phyloP scores from a whole-genome alignment of 108 stramenopile species.

The Nitzschia putrida region DNA sequence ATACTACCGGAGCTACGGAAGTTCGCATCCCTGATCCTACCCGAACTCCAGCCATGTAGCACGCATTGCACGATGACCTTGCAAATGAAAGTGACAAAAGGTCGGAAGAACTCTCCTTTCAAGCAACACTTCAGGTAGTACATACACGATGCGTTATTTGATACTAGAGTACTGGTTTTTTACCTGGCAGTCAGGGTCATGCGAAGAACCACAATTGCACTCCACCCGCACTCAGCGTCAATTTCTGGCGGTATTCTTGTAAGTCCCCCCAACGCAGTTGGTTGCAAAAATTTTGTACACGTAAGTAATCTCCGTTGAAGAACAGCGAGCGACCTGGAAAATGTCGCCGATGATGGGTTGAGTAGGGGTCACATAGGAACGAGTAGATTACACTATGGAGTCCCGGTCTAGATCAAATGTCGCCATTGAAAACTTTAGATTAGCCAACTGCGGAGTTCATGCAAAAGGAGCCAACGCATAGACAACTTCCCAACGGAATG shows the following conservation, averaged over 20 bases:
- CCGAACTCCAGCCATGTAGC: too few species aligned
- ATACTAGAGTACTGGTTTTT: too few species aligned
- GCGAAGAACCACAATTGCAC: too few species aligned
- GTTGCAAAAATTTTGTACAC: slow-evolving; percentile 1
- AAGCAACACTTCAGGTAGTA: too few species aligned
- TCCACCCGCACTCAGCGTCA: too few species aligned
- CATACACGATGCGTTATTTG: too few species aligned
- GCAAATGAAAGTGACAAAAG: too few species aligned
- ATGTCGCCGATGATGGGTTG: not conserved
- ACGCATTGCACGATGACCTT: too few species aligned
- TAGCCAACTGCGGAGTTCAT: not conserved
- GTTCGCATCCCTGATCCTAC: too few species aligned
- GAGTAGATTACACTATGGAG: not conserved
- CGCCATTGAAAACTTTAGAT: not conserved
- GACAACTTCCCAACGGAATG: not conserved
- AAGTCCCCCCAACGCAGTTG: not conserved
- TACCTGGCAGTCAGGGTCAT: too few species aligned
- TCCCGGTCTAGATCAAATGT: not conserved
- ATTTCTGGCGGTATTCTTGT: not conserved
- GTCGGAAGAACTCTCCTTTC: too few species aligned
- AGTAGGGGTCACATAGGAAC: slow-evolving; percentile 1
- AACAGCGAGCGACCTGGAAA: not conserved
- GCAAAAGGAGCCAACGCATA: not conserved
- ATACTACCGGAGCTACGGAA: too few species aligned
- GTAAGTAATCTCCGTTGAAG: slow-evolving; percentile 11